phyloP scores from a whole-genome alignment of 352 stramenopile species.

The Phytophthora pistaciae region DNA sequence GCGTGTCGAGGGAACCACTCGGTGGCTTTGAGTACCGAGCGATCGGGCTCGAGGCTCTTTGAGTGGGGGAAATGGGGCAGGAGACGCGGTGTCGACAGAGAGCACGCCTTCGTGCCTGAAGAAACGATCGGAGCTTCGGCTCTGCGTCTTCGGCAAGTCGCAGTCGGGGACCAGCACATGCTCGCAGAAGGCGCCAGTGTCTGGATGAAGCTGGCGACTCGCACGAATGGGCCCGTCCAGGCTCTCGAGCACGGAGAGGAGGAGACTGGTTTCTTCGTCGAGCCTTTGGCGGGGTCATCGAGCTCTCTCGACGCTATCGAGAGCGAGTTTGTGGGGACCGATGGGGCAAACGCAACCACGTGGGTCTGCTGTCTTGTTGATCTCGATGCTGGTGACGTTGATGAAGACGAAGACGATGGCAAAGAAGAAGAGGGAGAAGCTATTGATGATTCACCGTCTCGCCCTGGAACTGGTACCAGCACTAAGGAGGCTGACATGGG shows the following conservation, averaged over 20 bases:
- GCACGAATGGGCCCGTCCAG: conserved; percentile 17
- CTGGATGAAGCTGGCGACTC: conserved; percentile 52
- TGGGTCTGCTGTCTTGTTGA: conserved; percentile 53
- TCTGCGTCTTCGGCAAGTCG: conserved; percentile 53
- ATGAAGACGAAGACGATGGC: conserved; percentile 28
- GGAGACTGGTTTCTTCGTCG: conserved; percentile 38
- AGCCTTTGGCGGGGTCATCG: conserved; percentile 28
- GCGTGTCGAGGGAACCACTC: conserved; percentile 70
- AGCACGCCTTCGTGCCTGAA: conserved; percentile 70
- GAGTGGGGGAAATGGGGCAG: conserved; percentile 83
- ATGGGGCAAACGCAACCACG: not conserved
- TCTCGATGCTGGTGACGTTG: conserved; percentile 64
- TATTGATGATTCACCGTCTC: conserved; percentile 13
- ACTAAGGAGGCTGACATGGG: conserved; percentile 24
- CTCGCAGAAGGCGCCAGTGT: conserved; percentile 71
- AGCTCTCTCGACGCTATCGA: conserved; percentile 38
- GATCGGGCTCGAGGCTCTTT: conserved; percentile 48
- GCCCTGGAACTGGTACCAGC: conserved; percentile 9
- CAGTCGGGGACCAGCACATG: conserved; percentile 64
- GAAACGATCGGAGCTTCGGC: conserved; percentile 30
- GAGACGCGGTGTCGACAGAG: conserved; percentile 52
- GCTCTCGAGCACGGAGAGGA: conserved; percentile 11
- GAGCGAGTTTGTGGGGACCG: conserved; percentile 21
- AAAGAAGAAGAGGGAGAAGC: conserved; percentile 7
- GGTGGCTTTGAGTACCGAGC: conserved; percentile 45